phyloP scores from a whole-genome alignment of 257 asterid species.

The Solanum paucissectum region DNA sequence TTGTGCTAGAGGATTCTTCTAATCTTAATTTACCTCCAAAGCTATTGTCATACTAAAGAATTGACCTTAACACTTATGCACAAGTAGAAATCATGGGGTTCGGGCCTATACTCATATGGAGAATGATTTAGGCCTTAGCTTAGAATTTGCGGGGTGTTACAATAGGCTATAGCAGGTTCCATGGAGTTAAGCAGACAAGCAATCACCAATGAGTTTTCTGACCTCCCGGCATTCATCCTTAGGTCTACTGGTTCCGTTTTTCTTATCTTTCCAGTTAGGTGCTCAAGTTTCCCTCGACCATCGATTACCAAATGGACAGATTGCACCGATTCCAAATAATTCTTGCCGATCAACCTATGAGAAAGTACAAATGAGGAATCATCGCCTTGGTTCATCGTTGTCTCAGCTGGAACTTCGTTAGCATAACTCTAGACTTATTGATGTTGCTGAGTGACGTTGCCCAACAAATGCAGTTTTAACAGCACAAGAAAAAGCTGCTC shows the following conservation, averaged over 20 bases:
- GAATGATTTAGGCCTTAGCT: neutral
- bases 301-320: neutral
- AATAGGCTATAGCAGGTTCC: neutral
- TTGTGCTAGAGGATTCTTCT: neutral
- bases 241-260: neutral
- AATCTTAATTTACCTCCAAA: neutral
- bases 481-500: neutral
- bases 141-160: neutral
- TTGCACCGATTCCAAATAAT: neutral
- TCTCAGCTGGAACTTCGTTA: neutral
- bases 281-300: neutral
- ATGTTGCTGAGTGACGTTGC: neutral
- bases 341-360: neutral
- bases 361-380: neutral
- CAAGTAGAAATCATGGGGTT: neutral
- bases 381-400: neutral
- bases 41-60: neutral
- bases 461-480: neutral
- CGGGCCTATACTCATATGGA: neutral
- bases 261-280: neutral
- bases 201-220: neutral
- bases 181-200: neutral
- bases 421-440: neutral
- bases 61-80: neutral
- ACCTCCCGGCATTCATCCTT: neutral